phyloP scores from a whole-genome alignment of 495 filamentous ascomycete genomes.

The Penicilliopsis zonata region DNA sequence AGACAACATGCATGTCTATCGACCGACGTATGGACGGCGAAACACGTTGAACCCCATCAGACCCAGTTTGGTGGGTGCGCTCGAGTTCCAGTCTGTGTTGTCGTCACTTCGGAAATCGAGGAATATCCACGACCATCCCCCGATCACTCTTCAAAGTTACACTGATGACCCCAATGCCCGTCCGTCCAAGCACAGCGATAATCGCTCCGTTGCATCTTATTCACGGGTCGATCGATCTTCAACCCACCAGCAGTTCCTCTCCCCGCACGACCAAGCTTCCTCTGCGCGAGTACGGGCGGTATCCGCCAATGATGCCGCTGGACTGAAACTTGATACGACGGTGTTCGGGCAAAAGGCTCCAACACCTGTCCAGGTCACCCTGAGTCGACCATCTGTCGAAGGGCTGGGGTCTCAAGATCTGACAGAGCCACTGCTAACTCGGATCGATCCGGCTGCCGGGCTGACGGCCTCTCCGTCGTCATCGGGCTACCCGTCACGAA shows the following conservation, averaged over 20 bases:
- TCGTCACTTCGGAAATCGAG: slow-evolving; percentile 67
- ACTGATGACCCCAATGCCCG: slow-evolving; percentile 49
- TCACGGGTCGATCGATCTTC: slow-evolving; percentile 21
- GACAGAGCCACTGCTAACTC: slow-evolving; percentile 6
- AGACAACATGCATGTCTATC: slow-evolving; percentile 82
- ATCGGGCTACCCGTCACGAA: slow-evolving; percentile 16
- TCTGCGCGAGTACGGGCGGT: slow-evolving; percentile 43
- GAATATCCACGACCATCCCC: slow-evolving; percentile 50
- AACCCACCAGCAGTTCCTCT: slow-evolving; percentile 15
- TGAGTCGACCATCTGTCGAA: slow-evolving; percentile 23
- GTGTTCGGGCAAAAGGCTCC: slow-evolving; percentile 10
- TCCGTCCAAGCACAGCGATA: slow-evolving; percentile 33
- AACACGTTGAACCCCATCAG: slow-evolving; percentile 75
- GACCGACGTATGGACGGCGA: slow-evolving; percentile 55
- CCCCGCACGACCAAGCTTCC: slow-evolving; percentile 17
- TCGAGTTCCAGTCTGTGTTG: slow-evolving; percentile 88
- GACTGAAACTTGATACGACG: slow-evolving; percentile 28
- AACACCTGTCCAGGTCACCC: slow-evolving; percentile 11
- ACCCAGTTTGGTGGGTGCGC: slow-evolving; percentile 81
- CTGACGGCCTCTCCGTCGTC: slow-evolving; percentile 27
- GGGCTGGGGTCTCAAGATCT: background rate
- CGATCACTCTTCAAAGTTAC: slow-evolving; percentile 58
- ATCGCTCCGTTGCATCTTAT: slow-evolving; percentile 36
- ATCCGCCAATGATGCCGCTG: slow-evolving; percentile 50
- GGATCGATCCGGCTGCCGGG: slow-evolving; percentile 9